Evolutionary conservation across 2,329 filamentous ascomycete genomes (phyloP), one percentile per base, ranked within the genome.

Genomic region (Colletotrichum zoysiae): DNA sequence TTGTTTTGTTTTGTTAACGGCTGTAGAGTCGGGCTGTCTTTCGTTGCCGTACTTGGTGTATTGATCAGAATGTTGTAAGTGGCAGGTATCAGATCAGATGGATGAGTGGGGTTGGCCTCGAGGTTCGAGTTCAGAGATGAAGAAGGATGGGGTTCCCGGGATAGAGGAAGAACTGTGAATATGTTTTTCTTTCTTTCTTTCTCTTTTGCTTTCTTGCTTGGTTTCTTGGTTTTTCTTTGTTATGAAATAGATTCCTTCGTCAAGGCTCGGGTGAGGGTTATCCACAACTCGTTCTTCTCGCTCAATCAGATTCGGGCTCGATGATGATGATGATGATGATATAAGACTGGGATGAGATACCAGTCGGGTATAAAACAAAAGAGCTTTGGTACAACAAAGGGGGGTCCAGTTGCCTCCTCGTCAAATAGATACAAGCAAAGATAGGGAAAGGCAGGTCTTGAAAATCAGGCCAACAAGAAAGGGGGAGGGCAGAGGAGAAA

Each of bases 381-480:
- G 44, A n/a, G 46, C 59, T 35, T 51, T 50, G 44, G 33, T 38
- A 62, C 53, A 56, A 38, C 33, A 56, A 56, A 20, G 33, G 7
- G 50, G 50, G 46, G 5, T 53, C 26, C 12, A 56, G 12, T 56
- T 38, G 11, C 35, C 53, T 35, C 53, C 33, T 56, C 8, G 53
- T 16, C 38, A 23, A 56, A 56, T 23, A 56, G 53, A 56, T 61
- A 48, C 30, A 62, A 40, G 20, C 7, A 35, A 62, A 51, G 44
- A 44, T 23, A 30, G 46, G 62, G 46, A 56, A 55, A 48, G 42
- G 48, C 50, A 70, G 69, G 65, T 69, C 58, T 69, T 60, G 58
- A 55, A 61, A 59, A 69, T 60, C 59, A 71, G 65, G 59, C 69
- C 69, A 69, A 65, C 46, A 33, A 55, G 55, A 38, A 50, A n/a